Conservation (phyloP, 345 rosid species). For the Cardamine occulta region DNA sequence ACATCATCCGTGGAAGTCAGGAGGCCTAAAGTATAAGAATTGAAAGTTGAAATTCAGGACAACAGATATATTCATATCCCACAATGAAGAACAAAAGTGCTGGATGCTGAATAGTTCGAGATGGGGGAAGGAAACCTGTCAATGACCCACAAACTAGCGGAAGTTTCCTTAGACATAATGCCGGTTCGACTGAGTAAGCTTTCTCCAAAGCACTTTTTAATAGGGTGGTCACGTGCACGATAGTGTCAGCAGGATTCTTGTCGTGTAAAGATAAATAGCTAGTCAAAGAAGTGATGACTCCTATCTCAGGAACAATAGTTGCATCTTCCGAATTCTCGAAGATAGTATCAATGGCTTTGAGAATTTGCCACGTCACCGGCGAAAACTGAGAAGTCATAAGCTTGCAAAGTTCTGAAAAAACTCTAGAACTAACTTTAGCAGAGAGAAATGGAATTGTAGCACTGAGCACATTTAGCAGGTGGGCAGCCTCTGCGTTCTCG, state of each 20-base stretch:
- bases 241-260: conserved; percentile 67
- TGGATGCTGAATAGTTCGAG: neutral
- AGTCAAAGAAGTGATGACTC: conserved; percentile 55
- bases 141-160: conserved; percentile 59
- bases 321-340: conserved; percentile 52
- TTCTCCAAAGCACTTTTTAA: conserved; percentile 59
- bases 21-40: conserved; percentile 58
- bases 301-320: conserved; percentile 47
- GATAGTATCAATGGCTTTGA: conserved; percentile 60
- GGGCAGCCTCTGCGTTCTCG: conserved; percentile 68
- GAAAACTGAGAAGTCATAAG: conserved; percentile 61
- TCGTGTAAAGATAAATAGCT: conserved; percentile 56
- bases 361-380: conserved; percentile 59
- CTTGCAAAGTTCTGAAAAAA: conserved; percentile 57
- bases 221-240: conserved; percentile 59
- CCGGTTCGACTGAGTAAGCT: conserved; percentile 49
- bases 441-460: conserved; percentile 58
- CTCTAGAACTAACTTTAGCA: conserved; percentile 50
- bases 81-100: conserved; percentile 8
- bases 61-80: neutral
- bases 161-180: conserved; percentile 52
- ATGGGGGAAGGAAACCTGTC: conserved; percentile 53
- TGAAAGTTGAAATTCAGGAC: conserved; percentile 5
- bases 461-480: conserved; percentile 72
- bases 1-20: conserved; percentile 52